Base-by-base conservation (phyloP, 2,329 filamentous ascomycete genomes). In the Venturia carpophila region DNA sequence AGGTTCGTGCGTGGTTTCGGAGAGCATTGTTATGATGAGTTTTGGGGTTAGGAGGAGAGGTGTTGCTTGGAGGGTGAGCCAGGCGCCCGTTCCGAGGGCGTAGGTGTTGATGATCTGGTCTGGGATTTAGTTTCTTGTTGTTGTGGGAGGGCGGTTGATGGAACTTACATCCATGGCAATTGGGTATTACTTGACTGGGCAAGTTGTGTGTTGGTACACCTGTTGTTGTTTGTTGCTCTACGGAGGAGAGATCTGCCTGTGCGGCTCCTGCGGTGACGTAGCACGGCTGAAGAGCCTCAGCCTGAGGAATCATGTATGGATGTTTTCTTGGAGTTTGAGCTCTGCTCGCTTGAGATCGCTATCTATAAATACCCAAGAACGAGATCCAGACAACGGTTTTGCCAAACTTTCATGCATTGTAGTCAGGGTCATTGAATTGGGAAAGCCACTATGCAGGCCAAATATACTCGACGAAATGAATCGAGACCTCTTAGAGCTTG, bases 11-110 rank as follows among this genome's bases (percentile, higher is more conserved):
- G 82, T 79, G 68, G 87, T 83, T 62, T 82, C 80, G 3, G 82
- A 81, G 43, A 87, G 79, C 67, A 88, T 75, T 13, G 83, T 79
- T 65, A 84, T 79, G 27, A 89, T 84, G 69, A 89, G 78, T 34
- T 81, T 83, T 0, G 87, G 87, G 6, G 82, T 81, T 5, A 81
- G 69, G 64, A 88, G 79, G 67, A 89, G 78, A 0, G 85, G 79
- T 13, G 84, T 68, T 10, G 78, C 72, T 73, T 80, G 78, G 10
- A 77, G 68, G 24, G 77, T 70, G 62, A 78, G 68, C 76, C 78
- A 80, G 63, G 70, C 78, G 39, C 77, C 74, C 21, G 77, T 79
- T 66, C 74, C 72, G 66, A 77, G 74, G 67, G 73, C 73, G 74
- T 79, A 80, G 68, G 74, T 72, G 69, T 76, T 75, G 71, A 75